Evolutionary conservation across 306 rosid genomes (phyloP).

Genomic region (Quercus glauca): DNA sequence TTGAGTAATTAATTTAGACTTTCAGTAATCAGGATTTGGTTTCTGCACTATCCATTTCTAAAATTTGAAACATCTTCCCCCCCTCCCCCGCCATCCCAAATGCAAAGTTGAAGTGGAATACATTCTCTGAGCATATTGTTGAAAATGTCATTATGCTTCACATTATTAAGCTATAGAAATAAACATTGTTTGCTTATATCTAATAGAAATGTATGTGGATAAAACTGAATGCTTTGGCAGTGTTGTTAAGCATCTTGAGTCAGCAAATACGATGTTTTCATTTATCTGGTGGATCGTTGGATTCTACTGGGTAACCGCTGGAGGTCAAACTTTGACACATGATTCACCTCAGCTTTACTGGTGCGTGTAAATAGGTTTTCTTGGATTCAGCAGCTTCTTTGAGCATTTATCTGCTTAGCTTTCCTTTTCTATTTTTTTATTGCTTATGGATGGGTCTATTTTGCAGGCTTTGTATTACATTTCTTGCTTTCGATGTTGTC

Average conservation of each 20-base stretch:
- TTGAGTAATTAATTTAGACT: background rate
- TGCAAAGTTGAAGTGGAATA: too few species aligned
- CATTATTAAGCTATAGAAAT: too few species aligned
- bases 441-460: conserved; percentile 13
- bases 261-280: conserved; percentile 70
- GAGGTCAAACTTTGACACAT: conserved; percentile 59
- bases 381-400: background rate
- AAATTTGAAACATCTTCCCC: too few species aligned
- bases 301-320: conserved; percentile 84
- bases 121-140: too few species aligned
- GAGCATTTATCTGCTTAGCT: background rate
- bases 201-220: background rate
- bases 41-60: background rate
- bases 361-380: conserved; percentile 39
- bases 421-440: conserved; percentile 3
- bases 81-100: too few species aligned
- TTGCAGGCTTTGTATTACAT: conserved; percentile 85
- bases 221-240: conserved; percentile 35
- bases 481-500: conserved; percentile 73
- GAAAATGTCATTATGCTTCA: too few species aligned
- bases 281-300: conserved; percentile 87
- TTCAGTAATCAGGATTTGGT: background rate
- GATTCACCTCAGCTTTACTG: conserved; percentile 80
- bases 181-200: background rate
- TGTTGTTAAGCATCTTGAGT: conserved; percentile 51